A percentile compares a stretch with the other conserved stretches of the same genome.
Evolutionary conservation across 805 yeast species (phyloP).

Genomic region (Saccharomyces paradoxus): DNA sequence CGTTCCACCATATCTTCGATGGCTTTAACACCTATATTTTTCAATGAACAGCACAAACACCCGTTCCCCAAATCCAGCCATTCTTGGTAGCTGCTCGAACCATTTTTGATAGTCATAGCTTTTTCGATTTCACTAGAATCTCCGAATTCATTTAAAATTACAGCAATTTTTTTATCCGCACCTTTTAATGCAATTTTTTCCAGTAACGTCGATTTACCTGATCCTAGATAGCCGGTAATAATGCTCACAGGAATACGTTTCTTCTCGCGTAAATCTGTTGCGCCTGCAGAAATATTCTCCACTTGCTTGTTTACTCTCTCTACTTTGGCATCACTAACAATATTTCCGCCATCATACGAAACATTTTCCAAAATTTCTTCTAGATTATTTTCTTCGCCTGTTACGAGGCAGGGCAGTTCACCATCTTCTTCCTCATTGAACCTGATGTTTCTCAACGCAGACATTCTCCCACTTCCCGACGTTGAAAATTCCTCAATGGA

Average conservation of each 20-base stretch:
- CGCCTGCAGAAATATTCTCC: conserved; percentile 1
- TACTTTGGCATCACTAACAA: conserved; percentile 26
- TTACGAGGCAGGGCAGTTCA: conserved; percentile 24
- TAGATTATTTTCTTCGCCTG: conserved; percentile 24
- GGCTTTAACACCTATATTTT: conserved; percentile 90
- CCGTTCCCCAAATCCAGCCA: conserved; percentile 98
- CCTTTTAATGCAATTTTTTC: conserved; percentile 58
- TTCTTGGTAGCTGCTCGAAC: conserved; percentile 60
- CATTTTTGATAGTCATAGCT: conserved; percentile 56
- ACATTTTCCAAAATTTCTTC: conserved; percentile 17
- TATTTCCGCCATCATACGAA: conserved; percentile 24
- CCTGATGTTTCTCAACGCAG: conserved; percentile 26
- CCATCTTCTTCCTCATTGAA: conserved; percentile 29
- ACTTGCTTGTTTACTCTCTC: conserved; percentile 24
- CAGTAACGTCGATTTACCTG: conserved; percentile 85
- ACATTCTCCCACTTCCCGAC: conserved; percentile 11
- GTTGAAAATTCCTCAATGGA: background rate
- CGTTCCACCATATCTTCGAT: conserved; percentile 77
- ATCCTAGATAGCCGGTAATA: conserved; percentile 89
- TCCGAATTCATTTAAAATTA: conserved; percentile 87
- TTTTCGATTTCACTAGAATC: conserved; percentile 86
- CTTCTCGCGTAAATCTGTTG: background rate
- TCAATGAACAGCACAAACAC: conserved; percentile 92
- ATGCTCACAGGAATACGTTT: conserved; percentile 80
- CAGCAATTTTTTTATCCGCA: conserved; percentile 72